Conservation (phyloP, 2,329 filamentous ascomycete species). For the Pochonia chlamydosporia region DNA sequence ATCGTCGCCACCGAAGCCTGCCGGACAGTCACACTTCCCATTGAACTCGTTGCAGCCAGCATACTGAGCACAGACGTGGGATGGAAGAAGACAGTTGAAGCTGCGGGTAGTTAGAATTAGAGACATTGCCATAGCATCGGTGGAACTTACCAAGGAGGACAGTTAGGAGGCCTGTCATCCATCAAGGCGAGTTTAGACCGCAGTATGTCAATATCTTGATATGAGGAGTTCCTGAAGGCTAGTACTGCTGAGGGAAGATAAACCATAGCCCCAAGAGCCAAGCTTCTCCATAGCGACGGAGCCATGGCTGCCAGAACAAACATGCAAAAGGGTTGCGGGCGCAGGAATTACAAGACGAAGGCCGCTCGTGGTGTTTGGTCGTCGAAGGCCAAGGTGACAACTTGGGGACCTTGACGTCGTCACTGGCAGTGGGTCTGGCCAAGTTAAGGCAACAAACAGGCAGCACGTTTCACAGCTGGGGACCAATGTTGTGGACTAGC, state of each 20-base stretch:
- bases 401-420: background rate
- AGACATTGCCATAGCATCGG: background rate
- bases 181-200: constrained; percentile 64
- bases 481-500: no score
- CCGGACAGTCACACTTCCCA: constrained; percentile 86
- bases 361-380: no score
- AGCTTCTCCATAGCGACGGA: constrained; percentile 28
- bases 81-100: constrained; percentile 96
- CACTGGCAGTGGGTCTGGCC: no score
- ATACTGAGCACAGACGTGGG: constrained; percentile 87
- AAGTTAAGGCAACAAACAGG: no score
- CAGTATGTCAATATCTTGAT: constrained; percentile 54
- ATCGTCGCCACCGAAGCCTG: constrained; percentile 91
- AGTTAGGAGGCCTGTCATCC: constrained; percentile 68
- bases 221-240: constrained; percentile 47
- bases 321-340: constrained; percentile 12
- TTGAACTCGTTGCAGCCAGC: constrained; percentile 83
- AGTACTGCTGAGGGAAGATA: constrained; percentile 34
- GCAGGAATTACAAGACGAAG: background rate
- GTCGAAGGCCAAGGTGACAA: no score
- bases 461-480: no score
- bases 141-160: constrained; percentile 63
- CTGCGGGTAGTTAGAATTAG: constrained; percentile 41
- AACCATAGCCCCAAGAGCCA: constrained; percentile 33
- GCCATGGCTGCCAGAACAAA: constrained; percentile 30